Evolutionary conservation across 768 basidiomycete genomes (phyloP), one percentile per base, ranked within the genome.

Genomic region (Piloderma croceum): DNA sequence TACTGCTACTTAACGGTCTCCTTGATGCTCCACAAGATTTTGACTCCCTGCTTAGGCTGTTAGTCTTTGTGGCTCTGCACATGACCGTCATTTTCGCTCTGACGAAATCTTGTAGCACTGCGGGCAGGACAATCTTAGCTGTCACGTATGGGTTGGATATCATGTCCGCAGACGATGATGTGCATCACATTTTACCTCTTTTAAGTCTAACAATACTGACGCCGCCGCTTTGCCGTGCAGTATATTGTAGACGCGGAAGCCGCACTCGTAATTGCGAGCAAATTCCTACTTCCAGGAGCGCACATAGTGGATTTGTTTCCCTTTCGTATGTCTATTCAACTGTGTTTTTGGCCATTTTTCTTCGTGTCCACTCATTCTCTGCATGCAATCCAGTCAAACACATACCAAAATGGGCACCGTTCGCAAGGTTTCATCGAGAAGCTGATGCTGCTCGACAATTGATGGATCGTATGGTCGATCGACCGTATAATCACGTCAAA

Each of bases 131-230:
- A 20, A 34, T 54, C 7, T 32, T 58, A 42, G 35, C 43, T 24
- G 49, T 60, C 3, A 56, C 52, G 9, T 60, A 60, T 34, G 59
- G 59, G 4, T 5, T 57, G 10, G 45, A 51, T 3, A 49, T 51
- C 5, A 12, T 47, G 19, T 49, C 46, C 1, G 39, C 46, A 20
- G 46, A 57, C 24, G 46, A 57, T 34, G 36, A 46, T 22, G 58
- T 60, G 24, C n/a, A 23, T 53, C 7, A 9, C 41, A 38, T 39
- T 17, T 22, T n/a, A 37, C 27, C 27, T 9, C 27, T 9, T 9
- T 15, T 29, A 15, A 29, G 15, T 9, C 9, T 9, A 29, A 17
- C 6, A 13, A 35, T 18, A 15, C 24, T 18, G n/a, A 15, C 24
- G 23, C 23, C 18, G 7, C 27, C 24, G 15, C 18, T 23, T 13